Evolutionary conservation across 139 green algal species (phyloP).

Genomic region (Tetradesmus lagerheimii): DNA sequence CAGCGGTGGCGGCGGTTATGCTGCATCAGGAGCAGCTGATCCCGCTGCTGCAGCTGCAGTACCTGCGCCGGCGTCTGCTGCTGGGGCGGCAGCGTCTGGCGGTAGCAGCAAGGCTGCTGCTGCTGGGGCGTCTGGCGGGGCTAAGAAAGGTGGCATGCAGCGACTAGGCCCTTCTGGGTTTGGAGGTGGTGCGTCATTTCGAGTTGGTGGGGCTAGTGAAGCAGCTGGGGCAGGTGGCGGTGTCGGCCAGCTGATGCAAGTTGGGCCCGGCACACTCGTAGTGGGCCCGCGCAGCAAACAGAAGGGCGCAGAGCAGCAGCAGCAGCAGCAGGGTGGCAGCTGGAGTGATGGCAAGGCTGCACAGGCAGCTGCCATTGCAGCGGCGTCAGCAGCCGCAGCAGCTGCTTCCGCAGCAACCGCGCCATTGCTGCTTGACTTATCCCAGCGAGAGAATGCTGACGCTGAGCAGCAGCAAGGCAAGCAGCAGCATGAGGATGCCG

Average conservation of each 20-base stretch:
- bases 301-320: slow-evolving; percentile 22
- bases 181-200: background rate
- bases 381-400: background rate
- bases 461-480: background rate
- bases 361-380: background rate
- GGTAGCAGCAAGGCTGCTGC: background rate
- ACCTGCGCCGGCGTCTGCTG: background rate
- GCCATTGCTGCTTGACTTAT: background rate
- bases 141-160: background rate
- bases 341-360: slow-evolving; percentile 3
- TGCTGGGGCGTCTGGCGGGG: background rate
- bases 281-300: background rate
- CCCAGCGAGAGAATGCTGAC: background rate
- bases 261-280: slow-evolving; percentile 21
- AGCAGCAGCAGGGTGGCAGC: background rate
- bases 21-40: background rate
- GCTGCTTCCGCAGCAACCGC: slow-evolving; percentile 1
- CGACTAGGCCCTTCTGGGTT: background rate
- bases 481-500: background rate
- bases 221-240: background rate
- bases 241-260: background rate
- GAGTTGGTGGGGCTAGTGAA: background rate
- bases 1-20: background rate
- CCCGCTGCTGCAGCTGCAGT: slow-evolving; percentile 1
- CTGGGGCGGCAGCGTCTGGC: background rate